Percentiles rank a stretch among this genome's conserved stretches.
Conservation (phyloP, 2,329 filamentous ascomycete genomes). For the Beauveria medogensis region DNA sequence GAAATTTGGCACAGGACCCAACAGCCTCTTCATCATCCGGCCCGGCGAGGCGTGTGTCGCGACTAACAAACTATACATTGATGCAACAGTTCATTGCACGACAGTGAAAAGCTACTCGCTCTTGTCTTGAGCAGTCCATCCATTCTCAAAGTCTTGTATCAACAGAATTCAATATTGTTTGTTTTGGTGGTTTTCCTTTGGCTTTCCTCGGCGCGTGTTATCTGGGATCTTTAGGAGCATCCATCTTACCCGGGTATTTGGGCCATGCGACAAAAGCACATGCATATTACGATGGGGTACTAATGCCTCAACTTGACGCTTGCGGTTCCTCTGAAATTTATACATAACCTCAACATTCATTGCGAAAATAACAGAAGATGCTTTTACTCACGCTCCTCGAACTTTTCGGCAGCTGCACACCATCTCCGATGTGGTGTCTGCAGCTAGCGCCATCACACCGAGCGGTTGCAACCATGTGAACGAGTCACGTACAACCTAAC, state of each 20-base stretch:
- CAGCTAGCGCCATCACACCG: background rate
- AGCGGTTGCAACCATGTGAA: constrained; percentile 7
- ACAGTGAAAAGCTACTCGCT: constrained; percentile 21
- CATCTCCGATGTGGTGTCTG: background rate
- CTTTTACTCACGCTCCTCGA: background rate
- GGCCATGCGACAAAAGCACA: background rate
- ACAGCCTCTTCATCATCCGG: constrained; percentile 36
- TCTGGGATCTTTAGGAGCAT: background rate
- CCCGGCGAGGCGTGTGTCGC: constrained; percentile 30
- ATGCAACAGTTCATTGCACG: constrained; percentile 35
- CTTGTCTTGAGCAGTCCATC: background rate
- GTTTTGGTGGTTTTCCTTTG: background rate
- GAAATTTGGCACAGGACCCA: constrained; percentile 33
- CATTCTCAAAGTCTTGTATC: background rate
- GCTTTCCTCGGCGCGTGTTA: background rate
- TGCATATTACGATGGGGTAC: background rate
- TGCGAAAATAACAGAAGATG: background rate
- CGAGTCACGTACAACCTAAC: background rate
- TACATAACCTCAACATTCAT: too few relatives aligned
- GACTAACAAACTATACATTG: constrained; percentile 36
- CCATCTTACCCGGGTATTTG: background rate
- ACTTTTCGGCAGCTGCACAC: background rate
- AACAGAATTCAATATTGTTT: background rate
- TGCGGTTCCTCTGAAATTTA: background rate
- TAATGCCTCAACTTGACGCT: background rate